These are phyloP conservation scores for Haplographium delicatum DNA, from an alignment of 495 filamentous ascomycete genomes.

Conservation along the genomic window DNA sequence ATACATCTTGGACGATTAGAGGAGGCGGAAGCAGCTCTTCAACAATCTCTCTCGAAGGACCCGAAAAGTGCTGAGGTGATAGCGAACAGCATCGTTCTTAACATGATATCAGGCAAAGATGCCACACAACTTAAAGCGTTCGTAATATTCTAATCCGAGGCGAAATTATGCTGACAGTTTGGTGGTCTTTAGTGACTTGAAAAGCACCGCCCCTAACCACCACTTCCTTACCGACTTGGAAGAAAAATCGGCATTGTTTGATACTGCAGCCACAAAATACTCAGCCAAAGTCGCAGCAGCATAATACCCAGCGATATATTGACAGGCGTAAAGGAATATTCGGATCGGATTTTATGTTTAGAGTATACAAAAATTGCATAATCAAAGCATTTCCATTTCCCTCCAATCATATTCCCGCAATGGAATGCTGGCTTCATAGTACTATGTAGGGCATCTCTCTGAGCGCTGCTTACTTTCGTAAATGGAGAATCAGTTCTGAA, in stretches of 20 bases:
- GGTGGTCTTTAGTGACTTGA: slow-evolving; percentile 46
- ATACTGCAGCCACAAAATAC: slow-evolving; percentile 74
- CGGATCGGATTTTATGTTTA: not conserved
- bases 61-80: slow-evolving; percentile 65
- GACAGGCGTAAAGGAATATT: slow-evolving; percentile 15
- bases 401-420: not conserved
- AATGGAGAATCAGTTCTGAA: slow-evolving; percentile 1
- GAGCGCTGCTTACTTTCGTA: not conserved
- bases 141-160: slow-evolving; percentile 15
- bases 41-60: slow-evolving; percentile 72
- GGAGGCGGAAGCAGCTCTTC: slow-evolving; percentile 82
- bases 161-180: slow-evolving; percentile 16
- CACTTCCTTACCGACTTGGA: slow-evolving; percentile 60
- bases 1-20: slow-evolving; percentile 84
- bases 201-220: slow-evolving; percentile 55
- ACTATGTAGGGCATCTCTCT: not conserved
- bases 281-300: slow-evolving; percentile 53
- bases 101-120: slow-evolving; percentile 67
- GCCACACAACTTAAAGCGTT: slow-evolving; percentile 55
- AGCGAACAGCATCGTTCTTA: slow-evolving; percentile 76
- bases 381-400: not conserved
- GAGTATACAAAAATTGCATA: slow-evolving; percentile 5
- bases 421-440: not conserved
- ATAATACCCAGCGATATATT: slow-evolving; percentile 11
- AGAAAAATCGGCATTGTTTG: slow-evolving; percentile 75